These are phyloP conservation scores for Fusarium liriodendri DNA, from an alignment of 2,329 filamentous ascomycete genomes.

Conservation along the genomic window DNA sequence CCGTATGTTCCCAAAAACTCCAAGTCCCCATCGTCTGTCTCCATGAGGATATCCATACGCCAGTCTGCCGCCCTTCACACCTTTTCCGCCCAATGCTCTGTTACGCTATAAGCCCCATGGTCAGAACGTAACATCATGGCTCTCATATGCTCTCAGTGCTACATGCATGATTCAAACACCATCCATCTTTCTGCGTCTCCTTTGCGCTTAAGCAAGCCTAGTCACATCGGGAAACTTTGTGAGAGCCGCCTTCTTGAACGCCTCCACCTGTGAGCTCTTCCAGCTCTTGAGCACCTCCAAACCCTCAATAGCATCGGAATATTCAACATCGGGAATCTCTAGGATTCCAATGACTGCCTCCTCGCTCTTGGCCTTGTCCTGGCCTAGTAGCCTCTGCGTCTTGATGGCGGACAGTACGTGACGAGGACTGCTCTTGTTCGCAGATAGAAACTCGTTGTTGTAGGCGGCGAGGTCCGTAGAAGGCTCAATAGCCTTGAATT, in stretches of 20 bases:
- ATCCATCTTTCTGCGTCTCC: conserved; percentile 5
- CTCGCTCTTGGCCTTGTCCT: conserved; percentile 67
- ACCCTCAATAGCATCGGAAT: conserved; percentile 65
- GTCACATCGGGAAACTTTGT: conserved; percentile 64
- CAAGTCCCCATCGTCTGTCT: conserved; percentile 27
- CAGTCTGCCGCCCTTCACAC: conserved; percentile 32
- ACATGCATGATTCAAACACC: conserved; percentile 3
- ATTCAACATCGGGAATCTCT: conserved; percentile 59
- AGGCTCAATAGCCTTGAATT: conserved; percentile 71
- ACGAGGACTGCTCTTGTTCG: conserved; percentile 70
- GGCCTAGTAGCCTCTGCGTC: conserved; percentile 68
- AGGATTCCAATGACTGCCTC: conserved; percentile 72
- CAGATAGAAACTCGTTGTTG: conserved; percentile 74
- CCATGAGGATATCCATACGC: conserved; percentile 33
- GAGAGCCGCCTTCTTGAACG: conserved; percentile 61
- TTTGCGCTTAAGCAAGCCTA: conserved; percentile 51
- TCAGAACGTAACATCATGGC: not conserved
- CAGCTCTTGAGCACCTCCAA: conserved; percentile 59
- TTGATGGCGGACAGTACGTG: conserved; percentile 74
- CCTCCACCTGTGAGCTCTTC: conserved; percentile 60
- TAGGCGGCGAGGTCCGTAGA: conserved; percentile 69
- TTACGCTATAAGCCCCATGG: conserved; percentile 18
- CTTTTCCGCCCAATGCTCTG: conserved; percentile 15
- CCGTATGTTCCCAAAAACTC: conserved; percentile 41
- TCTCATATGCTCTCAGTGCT: conserved; percentile 1